These are phyloP conservation scores for Colletotrichum brevisporum DNA, from an alignment of 2,329 filamentous ascomycete genomes.

Conservation along the genomic window DNA sequence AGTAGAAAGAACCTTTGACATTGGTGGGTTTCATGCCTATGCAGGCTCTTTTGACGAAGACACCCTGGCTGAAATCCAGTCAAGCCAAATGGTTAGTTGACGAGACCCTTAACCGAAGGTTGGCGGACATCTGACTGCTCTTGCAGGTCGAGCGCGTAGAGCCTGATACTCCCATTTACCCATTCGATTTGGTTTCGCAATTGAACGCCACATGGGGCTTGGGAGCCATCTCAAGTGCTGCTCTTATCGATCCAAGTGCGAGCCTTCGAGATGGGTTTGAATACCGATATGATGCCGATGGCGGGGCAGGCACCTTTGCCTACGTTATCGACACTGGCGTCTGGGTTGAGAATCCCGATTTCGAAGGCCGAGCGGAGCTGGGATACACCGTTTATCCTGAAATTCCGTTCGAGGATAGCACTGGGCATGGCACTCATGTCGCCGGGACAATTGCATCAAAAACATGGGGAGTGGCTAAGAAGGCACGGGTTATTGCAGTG, in stretches of 20 bases:
- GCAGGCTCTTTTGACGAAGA: conserved; percentile 59
- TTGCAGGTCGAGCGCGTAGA: conserved; percentile 6
- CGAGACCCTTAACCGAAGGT: no score
- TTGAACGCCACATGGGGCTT: conserved; percentile 14
- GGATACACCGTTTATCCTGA: conserved; percentile 53
- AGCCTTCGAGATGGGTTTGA: conserved; percentile 38
- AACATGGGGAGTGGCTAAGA: conserved; percentile 62
- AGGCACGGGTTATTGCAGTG: conserved; percentile 56
- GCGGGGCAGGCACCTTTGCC: conserved; percentile 58
- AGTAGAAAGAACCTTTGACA: conserved; percentile 57
- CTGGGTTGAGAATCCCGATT: conserved; percentile 59
- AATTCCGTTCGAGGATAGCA: conserved; percentile 49
- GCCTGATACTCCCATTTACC: not conserved
- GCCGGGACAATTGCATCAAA: conserved; percentile 60
- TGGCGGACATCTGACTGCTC: no score
- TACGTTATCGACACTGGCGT: conserved; percentile 72
- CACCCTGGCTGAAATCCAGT: conserved; percentile 55
- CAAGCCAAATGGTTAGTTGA: conserved; percentile 46
- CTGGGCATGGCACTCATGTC: conserved; percentile 62
- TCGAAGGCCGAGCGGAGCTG: conserved; percentile 58
- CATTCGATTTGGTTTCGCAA: not conserved
- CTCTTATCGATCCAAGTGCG: conserved; percentile 43
- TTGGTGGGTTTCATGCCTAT: conserved; percentile 57
- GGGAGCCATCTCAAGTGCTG: conserved; percentile 4
- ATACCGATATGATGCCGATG: conserved; percentile 58